A percentile compares a stretch with the other conserved stretches of the same genome.
Evolutionary conservation across 2,329 filamentous ascomycete genomes (phyloP).

Genomic region (Gnomoniopsis smithogilvyi): DNA sequence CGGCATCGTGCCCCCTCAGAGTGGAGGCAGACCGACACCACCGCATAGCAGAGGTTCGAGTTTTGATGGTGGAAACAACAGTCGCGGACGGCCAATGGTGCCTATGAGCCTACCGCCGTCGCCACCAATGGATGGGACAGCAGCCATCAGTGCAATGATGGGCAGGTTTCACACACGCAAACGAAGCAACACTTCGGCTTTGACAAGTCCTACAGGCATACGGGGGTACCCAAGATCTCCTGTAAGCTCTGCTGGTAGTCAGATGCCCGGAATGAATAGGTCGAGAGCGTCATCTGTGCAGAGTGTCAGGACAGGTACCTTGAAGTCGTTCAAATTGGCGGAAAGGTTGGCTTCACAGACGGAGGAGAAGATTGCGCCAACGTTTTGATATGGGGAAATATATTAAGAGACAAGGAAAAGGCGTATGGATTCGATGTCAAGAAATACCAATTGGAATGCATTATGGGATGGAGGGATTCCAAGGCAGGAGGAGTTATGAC

Average conservation of each 20-base stretch:
- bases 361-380: constrained; percentile 24
- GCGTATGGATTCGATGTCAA: background rate
- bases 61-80: constrained; percentile 18
- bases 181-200: background rate
- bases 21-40: constrained; percentile 26
- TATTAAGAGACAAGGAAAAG: background rate
- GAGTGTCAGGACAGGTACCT: constrained; percentile 15
- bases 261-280: constrained; percentile 19
- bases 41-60: constrained; percentile 32
- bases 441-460: no score
- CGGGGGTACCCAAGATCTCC: background rate
- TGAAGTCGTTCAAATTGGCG: constrained; percentile 23
- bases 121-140: constrained; percentile 25
- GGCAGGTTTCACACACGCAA: constrained; percentile 27
- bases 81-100: constrained; percentile 9
- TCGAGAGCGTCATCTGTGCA: constrained; percentile 22
- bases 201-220: background rate
- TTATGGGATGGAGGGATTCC: no score
- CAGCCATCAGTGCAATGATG: constrained; percentile 31
- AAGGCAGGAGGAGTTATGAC: no score
- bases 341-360: constrained; percentile 18
- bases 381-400: constrained; percentile 19
- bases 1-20: constrained; percentile 8
- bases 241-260: background rate
- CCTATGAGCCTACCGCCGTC: constrained; percentile 23